phyloP scores from a whole-genome alignment of 2,329 filamentous ascomycete species.

The Penicillium sp. region DNA sequence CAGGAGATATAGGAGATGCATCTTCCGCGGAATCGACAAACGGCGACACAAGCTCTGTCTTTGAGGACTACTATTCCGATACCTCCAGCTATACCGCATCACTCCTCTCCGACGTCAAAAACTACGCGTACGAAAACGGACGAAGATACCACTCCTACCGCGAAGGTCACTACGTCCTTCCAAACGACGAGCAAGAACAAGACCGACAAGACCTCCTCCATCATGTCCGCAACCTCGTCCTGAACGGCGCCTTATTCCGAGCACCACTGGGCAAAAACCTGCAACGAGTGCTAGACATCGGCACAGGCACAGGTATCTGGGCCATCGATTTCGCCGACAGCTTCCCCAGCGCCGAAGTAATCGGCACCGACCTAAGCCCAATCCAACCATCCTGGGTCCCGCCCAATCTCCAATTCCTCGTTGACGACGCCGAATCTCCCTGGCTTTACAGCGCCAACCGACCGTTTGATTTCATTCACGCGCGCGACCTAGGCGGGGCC shows the following conservation, averaged over 20 bases:
- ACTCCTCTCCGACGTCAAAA: slow-evolving; percentile 20
- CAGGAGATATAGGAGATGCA: slow-evolving; percentile 8
- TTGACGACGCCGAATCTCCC: slow-evolving; percentile 32
- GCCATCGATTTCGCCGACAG: slow-evolving; percentile 36
- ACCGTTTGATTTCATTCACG: slow-evolving; percentile 33
- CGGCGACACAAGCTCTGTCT: slow-evolving; percentile 12
- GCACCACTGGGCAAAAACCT: slow-evolving; percentile 33
- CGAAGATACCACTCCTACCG: slow-evolving; percentile 28
- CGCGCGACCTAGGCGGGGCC: slow-evolving; percentile 30
- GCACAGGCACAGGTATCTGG: slow-evolving; percentile 36
- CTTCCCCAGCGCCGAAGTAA: slow-evolving; percentile 38
- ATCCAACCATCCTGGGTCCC: slow-evolving; percentile 37
- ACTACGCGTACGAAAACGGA: slow-evolving; percentile 25
- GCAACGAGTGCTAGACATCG: slow-evolving; percentile 36
- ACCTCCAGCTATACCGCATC: slow-evolving; percentile 21
- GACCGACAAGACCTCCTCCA: slow-evolving; percentile 36
- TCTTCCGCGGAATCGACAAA: slow-evolving; percentile 12
- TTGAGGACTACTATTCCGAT: slow-evolving; percentile 19
- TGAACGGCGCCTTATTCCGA: slow-evolving; percentile 34
- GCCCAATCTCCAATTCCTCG: slow-evolving; percentile 31
- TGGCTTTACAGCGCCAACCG: slow-evolving; percentile 27
- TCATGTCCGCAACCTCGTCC: slow-evolving; percentile 33
- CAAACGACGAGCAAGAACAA: slow-evolving; percentile 35
- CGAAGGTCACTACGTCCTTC: slow-evolving; percentile 30
- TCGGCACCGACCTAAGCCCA: slow-evolving; percentile 47